These are phyloP conservation scores for Geranium incanum DNA, from an alignment of 441 rosid genomes.

Conservation along the genomic window DNA sequence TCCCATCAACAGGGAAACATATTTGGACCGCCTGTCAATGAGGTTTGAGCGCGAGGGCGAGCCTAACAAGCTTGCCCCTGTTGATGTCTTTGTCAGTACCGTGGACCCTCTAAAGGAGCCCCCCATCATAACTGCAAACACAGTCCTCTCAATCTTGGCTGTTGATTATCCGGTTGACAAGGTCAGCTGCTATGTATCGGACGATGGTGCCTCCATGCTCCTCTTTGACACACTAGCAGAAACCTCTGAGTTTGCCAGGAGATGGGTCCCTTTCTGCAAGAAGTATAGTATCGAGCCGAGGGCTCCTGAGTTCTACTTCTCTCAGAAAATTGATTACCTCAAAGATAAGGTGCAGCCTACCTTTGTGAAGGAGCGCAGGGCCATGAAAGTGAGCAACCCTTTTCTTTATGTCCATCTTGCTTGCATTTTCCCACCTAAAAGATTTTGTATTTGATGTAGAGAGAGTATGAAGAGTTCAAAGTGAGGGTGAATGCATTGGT, in stretches of 20 bases:
- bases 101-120: constrained; percentile 96
- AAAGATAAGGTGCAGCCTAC: constrained; percentile 95
- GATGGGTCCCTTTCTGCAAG: constrained; percentile 96
- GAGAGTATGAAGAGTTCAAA: constrained; percentile 97
- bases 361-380: constrained; percentile 97
- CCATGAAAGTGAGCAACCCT: constrained; percentile 81
- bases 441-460: constrained; percentile 37
- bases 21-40: constrained; percentile 90
- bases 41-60: constrained; percentile 97
- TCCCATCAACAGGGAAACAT: constrained; percentile 97
- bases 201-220: constrained; percentile 99
- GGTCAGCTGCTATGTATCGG: constrained; percentile 95
- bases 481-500: constrained; percentile 84
- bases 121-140: constrained; percentile 96
- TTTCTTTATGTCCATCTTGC: not conserved
- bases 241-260: constrained; percentile 94
- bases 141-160: constrained; percentile 88
- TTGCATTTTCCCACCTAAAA: constrained; percentile 10
- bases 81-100: constrained; percentile 97
- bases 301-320: constrained; percentile 94
- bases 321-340: constrained; percentile 91
- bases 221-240: constrained; percentile 88
- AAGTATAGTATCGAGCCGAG: constrained; percentile 89
- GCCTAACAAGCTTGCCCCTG: constrained; percentile 93
- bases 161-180: constrained; percentile 98